Evolutionary conservation across 1,284 basidiomycete genomes (phyloP), one percentile per base, ranked within the genome.

Genomic region (Xerocomus tenax): DNA sequence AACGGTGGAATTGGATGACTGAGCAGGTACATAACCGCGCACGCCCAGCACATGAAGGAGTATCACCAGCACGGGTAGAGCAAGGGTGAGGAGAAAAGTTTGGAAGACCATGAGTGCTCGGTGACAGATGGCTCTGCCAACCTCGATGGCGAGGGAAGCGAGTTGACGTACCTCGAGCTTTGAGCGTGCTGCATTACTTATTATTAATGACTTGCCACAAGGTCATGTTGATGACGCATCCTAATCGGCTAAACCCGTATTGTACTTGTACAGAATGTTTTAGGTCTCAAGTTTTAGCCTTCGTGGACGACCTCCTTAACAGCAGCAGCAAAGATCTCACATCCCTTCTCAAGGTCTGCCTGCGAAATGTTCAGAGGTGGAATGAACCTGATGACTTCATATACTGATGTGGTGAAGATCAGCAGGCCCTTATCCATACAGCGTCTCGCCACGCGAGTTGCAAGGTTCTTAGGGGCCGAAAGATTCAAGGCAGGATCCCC

Each of bases 371-470:
- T 81, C 55, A 88, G 65, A 44, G 86, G 73, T 8, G 86, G 85
- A 60, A 87, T 87, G 69, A 93, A 92, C 63, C 89, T 71, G 52
- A 91, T 69, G 10, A 86, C 84, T 64, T 89, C 84, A 62, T 86
- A 90, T 26, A 85, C 73, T 53, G 83, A 87, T 28, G 87, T 90
- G 19, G 87, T 89, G 55, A 91, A 69, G 36, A 92, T 78, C 54
- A 93, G 66, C 74, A 94, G 70, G 36, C 86, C 89, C 67, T 87
- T 84, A 65, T 91, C 87, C 52, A 91, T 73, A 68, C 91, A 92
- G 62, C 81, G 82, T 66, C 81, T 79, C 58, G 87, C 79, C 10
- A 96, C 80, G n/a, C 84, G 75, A 54, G 74, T 74, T 13, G 90
- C 84, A 54, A 94, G 74, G 58, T 77, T 74, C 67, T 76, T 75